Evolutionary conservation across 2,329 filamentous ascomycete species (phyloP), one percentile per base, ranked within the genome.

Genomic region (Ophiocordyceps camponoti-floridani): DNA sequence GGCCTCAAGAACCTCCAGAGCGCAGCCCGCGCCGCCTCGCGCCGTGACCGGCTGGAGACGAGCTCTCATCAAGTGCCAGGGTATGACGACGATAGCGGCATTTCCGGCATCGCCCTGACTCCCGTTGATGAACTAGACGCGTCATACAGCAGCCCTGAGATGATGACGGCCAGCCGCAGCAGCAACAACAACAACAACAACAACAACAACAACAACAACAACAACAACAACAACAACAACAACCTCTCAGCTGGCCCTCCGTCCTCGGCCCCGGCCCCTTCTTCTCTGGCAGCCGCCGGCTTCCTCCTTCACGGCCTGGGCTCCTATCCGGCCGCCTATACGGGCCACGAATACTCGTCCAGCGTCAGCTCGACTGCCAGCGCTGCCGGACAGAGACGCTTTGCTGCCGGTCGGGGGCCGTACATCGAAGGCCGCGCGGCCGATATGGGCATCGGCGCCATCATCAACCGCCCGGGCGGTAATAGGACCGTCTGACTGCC

Each of bases 1-100:
- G 84, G 85, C 33, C 67, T 89, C 53, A 89, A 87, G 65, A 87
- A 84, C 60, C 72, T 91, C 47, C 79, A 82, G 58, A 77, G 78
- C 53, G 75, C 77, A 44, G 72, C 78, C 50, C 75, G 82, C 49
- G 73, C 79, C 46, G 76, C 73, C 47, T 69, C 74, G 47, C 75
- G 79, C 51, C 79, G 79, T 54, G 79, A 78, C 64, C 75, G 74
- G 48, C 63, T 74, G 52, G 72, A 72, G 61, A 63, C 54, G 47
- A 56, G 56, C 50, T 56, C 53, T 45, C 48, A 55, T 52, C 35
- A 38, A 19, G 50, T 59, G 45, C 56, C 58, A 61, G 66, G 63
- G 62, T 75, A 74, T 68, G 72, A 75, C 64, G 80, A 83, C 65
- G 81, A 85, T 65, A 82, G 76, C 64, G 79, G 77, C 56, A 74